Base-by-base conservation (phyloP, 495 filamentous ascomycete genomes). In the Penicillium antarcticum region DNA sequence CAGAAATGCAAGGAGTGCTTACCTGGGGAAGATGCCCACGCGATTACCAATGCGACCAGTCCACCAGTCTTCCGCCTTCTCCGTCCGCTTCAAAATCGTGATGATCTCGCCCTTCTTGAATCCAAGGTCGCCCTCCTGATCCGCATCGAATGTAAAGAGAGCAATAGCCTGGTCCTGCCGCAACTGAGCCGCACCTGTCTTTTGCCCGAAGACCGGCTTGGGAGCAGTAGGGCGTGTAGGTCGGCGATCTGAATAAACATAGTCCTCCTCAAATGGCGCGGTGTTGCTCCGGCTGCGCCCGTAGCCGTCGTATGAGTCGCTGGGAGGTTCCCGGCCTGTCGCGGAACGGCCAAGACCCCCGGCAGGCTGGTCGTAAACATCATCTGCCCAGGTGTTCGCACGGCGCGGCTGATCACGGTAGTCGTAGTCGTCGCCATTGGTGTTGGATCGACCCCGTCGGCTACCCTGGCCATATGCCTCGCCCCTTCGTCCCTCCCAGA, bases 31-130 rank as follows among this genome's bases (percentile, higher is more conserved):
- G 36, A 85, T 83, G 44, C 83, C 83, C 21, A 82, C 81, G 14
- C 82, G 72, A 57, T 79, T 77, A 13, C 83, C 84, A 45, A 87
- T 80, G 45, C 77, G 74, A 23, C 84, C 84, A 29, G 84, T 87
- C 74, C 74, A 89, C 91, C 91, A 97, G 82, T 92, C 95, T 67
- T 96, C 91, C 9, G 84, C 85, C 52, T 87, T 87, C 0, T 98
- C 89, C n/a, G 94, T 97, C 65, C 88, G 87, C 74, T 98, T 97
- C 16, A 92, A 69, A 48, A 98, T 94, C n/a, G 92, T 97, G 56
- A 98, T 96, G 42, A 97, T 72, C 31, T 98, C 94, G 16, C 94
- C 94, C 76, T 98, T 97, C 77, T 95, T 95, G 77, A 97, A 97
- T 0, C 85, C 87, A 51, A 98, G 69, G 65, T 98, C 94, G 18